Percentiles rank a stretch among this genome's conserved stretches.
Conservation (phyloP, 164 flowering plant genomes). For the Vitis riparia region DNA sequence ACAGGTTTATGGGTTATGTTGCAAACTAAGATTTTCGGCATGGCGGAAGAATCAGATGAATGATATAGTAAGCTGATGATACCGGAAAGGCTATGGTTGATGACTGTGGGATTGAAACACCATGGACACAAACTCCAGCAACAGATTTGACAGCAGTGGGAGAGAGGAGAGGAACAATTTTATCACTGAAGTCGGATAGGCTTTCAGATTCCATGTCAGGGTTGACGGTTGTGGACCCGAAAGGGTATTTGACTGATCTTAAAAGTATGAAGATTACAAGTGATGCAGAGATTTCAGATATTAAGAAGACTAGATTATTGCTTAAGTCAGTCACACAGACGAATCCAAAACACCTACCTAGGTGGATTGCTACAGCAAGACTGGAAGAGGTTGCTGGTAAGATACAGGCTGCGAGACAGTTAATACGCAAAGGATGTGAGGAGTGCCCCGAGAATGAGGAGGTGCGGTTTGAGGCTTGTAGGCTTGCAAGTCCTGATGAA, state of each 20-base stretch:
- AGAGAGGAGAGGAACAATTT: slow-evolving; percentile 85
- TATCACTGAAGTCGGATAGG: slow-evolving; percentile 81
- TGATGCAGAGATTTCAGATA: slow-evolving; percentile 91
- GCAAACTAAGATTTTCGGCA: no score
- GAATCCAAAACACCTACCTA: slow-evolving; percentile 86
- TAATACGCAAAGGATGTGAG: slow-evolving; percentile 83
- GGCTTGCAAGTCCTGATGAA: slow-evolving; percentile 74
- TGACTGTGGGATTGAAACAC: no score
- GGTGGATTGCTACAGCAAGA: slow-evolving; percentile 97
- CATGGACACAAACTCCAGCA: no score
- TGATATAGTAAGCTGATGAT: no score
- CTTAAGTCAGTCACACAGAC: slow-evolving; percentile 82
- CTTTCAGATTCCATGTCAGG: slow-evolving; percentile 88
- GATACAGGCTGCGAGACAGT: slow-evolving; percentile 67
- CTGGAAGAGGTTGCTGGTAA: slow-evolving; percentile 90
- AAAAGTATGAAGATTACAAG: slow-evolving; percentile 96
- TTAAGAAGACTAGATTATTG: slow-evolving; percentile 87
- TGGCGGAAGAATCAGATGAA: no score
- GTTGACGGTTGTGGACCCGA: slow-evolving; percentile 86
- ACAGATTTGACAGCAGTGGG: no score
- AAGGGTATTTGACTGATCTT: slow-evolving; percentile 88
- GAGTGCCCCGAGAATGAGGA: slow-evolving; percentile 94
- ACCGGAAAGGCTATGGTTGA: no score
- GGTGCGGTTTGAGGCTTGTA: slow-evolving; percentile 91
- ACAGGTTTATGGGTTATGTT: no score